A percentile compares a stretch with the other conserved stretches of the same genome.
These are phyloP conservation scores for Phlebiopsis flavidoalba DNA, from an alignment of 768 basidiomycete genomes.

Conservation along the genomic window DNA sequence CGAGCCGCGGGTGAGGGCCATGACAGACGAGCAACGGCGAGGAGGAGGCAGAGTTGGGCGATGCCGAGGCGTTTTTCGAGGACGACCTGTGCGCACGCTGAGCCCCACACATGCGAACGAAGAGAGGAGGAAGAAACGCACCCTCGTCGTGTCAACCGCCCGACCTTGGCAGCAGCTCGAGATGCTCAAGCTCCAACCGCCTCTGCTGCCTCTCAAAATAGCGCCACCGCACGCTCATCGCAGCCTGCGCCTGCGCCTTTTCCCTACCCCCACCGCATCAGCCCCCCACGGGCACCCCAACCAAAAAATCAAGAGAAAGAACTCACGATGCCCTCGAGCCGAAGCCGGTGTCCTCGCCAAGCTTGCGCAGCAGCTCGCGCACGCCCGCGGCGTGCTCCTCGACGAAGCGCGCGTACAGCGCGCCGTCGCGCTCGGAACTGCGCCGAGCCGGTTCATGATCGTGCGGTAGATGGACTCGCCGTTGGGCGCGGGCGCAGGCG, in stretches of 20 bases:
- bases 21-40: slow-evolving; percentile 83
- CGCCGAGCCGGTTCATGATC: slow-evolving; percentile 88
- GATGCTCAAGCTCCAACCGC: slow-evolving; percentile 66
- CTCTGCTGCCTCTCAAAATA: slow-evolving; percentile 68
- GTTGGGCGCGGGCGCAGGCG: slow-evolving; percentile 26
- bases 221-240: slow-evolving; percentile 55
- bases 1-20: slow-evolving; percentile 79
- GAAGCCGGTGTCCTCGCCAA: slow-evolving; percentile 77
- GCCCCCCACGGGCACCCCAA: too few species aligned
- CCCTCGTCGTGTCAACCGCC: slow-evolving; percentile 80
- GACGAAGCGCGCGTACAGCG: slow-evolving; percentile 73
- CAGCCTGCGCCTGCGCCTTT: slow-evolving; percentile 62
- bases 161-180: slow-evolving; percentile 63
- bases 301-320: background rate
- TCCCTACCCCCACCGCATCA: slow-evolving; percentile 35
- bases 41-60: slow-evolving; percentile 78
- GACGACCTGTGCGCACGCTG: slow-evolving; percentile 48
- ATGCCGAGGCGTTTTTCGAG: slow-evolving; percentile 89
- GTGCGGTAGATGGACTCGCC: slow-evolving; percentile 95
- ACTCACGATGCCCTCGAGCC: slow-evolving; percentile 71
- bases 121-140: slow-evolving; percentile 24
- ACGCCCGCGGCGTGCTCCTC: slow-evolving; percentile 83
- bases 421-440: slow-evolving; percentile 84
- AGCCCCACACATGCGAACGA: background rate
- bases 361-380: slow-evolving; percentile 63